These are phyloP conservation scores for Magnolia kwangsiensis DNA, from an alignment of 164 flowering plant genomes.

Conservation along the genomic window DNA sequence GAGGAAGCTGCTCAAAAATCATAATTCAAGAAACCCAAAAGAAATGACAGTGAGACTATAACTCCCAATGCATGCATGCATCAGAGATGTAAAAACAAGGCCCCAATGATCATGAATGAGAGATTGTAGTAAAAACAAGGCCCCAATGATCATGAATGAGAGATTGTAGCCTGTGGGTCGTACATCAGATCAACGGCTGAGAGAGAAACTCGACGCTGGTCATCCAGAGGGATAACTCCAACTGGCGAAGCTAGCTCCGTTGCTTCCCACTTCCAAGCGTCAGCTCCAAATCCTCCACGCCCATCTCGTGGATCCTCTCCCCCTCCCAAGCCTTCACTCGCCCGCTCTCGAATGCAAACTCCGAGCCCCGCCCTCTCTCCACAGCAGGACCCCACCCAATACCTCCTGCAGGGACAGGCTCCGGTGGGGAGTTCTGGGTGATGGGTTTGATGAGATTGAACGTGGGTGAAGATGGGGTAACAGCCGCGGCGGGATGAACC, in stretches of 20 bases:
- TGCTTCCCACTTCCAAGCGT: conserved; percentile 70
- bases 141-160: no score
- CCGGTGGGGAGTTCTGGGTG: conserved; percentile 17
- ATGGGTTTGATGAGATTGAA: conserved; percentile 50
- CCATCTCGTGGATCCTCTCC: conserved; percentile 81
- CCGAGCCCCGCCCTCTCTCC: conserved; percentile 20
- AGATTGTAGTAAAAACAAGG: not conserved
- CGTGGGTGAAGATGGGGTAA: conserved; percentile 76
- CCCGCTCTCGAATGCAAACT: conserved; percentile 69
- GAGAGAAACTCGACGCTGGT: no score
- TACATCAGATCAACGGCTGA: no score
- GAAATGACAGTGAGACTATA: not conserved
- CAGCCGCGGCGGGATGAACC: conserved; percentile 1
- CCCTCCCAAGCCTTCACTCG: conserved; percentile 91
- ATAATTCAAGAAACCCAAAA: not conserved
- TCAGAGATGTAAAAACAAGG: not conserved
- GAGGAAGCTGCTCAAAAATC: not conserved
- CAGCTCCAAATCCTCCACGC: conserved; percentile 81
- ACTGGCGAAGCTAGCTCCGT: not conserved
- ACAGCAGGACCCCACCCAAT: conserved; percentile 34
- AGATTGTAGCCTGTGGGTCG: no score
- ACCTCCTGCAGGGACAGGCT: conserved; percentile 20
- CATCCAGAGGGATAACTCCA: no score
- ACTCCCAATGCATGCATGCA: not conserved
- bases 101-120: no score